Conservation (phyloP, 768 basidiomycete species). For the Butyriboletus loyo region DNA sequence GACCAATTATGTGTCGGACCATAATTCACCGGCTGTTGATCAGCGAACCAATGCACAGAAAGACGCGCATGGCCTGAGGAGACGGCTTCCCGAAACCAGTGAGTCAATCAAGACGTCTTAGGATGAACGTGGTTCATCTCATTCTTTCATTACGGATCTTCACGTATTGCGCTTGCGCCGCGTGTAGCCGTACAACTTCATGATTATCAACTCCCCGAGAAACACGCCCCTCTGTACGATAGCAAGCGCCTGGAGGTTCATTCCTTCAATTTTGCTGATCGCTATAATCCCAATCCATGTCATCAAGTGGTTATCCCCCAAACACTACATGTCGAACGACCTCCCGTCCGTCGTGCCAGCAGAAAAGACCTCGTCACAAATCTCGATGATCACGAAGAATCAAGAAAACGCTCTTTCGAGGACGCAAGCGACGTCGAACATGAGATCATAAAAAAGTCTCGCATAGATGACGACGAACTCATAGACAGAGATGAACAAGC, state of each 20-base stretch:
- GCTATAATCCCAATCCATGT: slow-evolving; percentile 35
- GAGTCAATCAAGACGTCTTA: slow-evolving; percentile 27
- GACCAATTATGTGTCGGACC: slow-evolving; percentile 24
- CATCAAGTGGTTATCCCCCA: slow-evolving; percentile 8
- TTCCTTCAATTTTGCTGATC: slow-evolving; percentile 34
- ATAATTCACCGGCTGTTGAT: slow-evolving; percentile 22
- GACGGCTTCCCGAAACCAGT: slow-evolving; percentile 47
- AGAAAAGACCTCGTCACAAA: slow-evolving; percentile 30
- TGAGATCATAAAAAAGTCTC: slow-evolving; percentile 49
- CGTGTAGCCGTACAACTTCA: slow-evolving; percentile 23
- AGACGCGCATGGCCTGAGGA: slow-evolving; percentile 40
- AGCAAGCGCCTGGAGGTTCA: slow-evolving; percentile 17
- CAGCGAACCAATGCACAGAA: slow-evolving; percentile 31
- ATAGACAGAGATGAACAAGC: slow-evolving; percentile 49
- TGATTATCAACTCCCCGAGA: slow-evolving; percentile 20
- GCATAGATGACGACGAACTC: slow-evolving; percentile 47
- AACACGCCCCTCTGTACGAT: slow-evolving; percentile 10
- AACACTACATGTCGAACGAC: slow-evolving; percentile 13
- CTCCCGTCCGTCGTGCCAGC: slow-evolving; percentile 29
- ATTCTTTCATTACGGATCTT: slow-evolving; percentile 26
- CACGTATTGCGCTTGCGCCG: slow-evolving; percentile 11
- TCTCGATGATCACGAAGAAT: slow-evolving; percentile 24
- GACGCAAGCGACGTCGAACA: slow-evolving; percentile 43
- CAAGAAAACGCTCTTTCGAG: slow-evolving; percentile 43
- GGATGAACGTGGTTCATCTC: slow-evolving; percentile 21